Conservation (phyloP, 257 asterid genomes). For the Gentiana straminea region DNA sequence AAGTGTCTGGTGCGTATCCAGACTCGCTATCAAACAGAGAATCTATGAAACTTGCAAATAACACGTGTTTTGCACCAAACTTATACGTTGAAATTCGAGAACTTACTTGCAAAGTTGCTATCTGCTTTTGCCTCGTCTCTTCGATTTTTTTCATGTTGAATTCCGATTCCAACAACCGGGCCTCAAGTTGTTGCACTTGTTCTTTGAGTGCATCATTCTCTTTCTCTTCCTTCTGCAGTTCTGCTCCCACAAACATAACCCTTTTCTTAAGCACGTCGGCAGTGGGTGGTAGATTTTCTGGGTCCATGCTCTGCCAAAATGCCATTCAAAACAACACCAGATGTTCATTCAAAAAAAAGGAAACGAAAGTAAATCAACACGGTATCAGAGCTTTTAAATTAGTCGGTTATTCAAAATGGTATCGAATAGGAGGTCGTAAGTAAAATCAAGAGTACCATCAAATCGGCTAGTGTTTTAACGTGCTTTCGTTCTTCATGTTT, state of each 20-base stretch:
- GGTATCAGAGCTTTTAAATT: too few relatives aligned
- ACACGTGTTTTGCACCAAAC: background rate
- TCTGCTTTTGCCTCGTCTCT: constrained; percentile 88
- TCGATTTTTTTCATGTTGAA: constrained; percentile 80
- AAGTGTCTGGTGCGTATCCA: too few relatives aligned
- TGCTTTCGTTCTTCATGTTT: constrained; percentile 19
- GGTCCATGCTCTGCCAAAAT: constrained; percentile 42
- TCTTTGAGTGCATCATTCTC: constrained; percentile 63
- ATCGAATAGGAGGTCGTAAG: background rate
- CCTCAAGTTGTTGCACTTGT: constrained; percentile 50
- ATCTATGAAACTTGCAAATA: too few relatives aligned
- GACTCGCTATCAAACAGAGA: too few relatives aligned
- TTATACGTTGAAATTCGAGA: background rate
- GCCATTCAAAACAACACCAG: background rate
- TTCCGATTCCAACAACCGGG: constrained; percentile 65
- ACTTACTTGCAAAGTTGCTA: constrained; percentile 73
- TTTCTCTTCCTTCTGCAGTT: constrained; percentile 51
- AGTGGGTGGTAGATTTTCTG: constrained; percentile 35
- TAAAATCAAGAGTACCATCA: constrained; percentile 42
- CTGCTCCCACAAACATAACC: constrained; percentile 41
- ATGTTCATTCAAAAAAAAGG: too few relatives aligned
- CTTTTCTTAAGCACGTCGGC: constrained; percentile 64
- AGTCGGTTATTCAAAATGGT: too few relatives aligned
- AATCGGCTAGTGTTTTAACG: constrained; percentile 38
- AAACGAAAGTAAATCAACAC: too few relatives aligned